Evolutionary conservation across 257 asterid genomes (phyloP), one percentile per base, ranked within the genome.

Genomic region (Solanum virginianum): DNA sequence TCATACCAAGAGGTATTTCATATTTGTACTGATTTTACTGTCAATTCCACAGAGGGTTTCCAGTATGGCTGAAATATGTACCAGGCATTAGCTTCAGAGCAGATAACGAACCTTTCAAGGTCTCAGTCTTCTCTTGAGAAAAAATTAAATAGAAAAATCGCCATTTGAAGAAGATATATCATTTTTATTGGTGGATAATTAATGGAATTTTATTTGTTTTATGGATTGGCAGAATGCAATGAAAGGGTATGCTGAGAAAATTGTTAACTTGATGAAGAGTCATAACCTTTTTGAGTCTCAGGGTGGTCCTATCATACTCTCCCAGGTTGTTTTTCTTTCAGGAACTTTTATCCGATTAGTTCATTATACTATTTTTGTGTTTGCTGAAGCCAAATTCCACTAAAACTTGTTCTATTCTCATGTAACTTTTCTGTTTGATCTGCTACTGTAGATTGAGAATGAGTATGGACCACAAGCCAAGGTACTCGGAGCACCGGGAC

Each of bases 401-500:
- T 79, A 16, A 26, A 26, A 53, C 49, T 15, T 51, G 82, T 79
- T 79, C 65, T 26, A 79, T 10, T 79, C 7, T 16, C 63, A 77
- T 51, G 24, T 14, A 51, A 26, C 1, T 3, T 41, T 15, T 45
- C 74, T 74, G 17, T 26, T 32, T 59, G 85, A 54, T 68, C 57
- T 83, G 79, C 43, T 80, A 57, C 69, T 84, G 81, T 85, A 90
- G 92, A 90, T 90, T 54, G 92, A 90, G 79, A 90, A 90, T 65
- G 92, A 90, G 69, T 90, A 85, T 60, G 92, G 92, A 0, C 89
- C 88, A 4, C 92, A 90, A 83, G 83, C 85, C 51, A 90, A 85
- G 85, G 80, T 39, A 26, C 88, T 82, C 14, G 92, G 92, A 32
- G 84, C 87, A 13, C 88, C 89, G 36, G 92, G 89, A 60, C 75